Base-by-base conservation (phyloP, 805 yeast species). In the Pichia exigua region DNA sequence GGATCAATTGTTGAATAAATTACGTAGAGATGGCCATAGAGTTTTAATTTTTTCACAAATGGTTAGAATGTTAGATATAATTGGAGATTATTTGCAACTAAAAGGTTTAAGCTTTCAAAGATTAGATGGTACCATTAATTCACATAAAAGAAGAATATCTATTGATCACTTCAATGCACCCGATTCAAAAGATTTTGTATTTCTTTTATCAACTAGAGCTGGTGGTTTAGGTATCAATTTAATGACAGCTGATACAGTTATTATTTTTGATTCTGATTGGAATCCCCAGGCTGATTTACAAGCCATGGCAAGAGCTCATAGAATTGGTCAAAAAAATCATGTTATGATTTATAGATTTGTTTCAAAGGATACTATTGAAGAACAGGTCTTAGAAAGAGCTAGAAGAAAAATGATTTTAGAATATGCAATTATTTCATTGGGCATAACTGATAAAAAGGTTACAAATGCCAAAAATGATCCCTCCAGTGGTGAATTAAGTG, bases 221-320 rank as follows among this genome's bases (percentile, higher is more conserved):
- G 99, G 99, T 73, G 99, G 99, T 50, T 75, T 94, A 55, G 99
- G 99, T 70, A 94, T 94, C 65, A 94, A 94, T 67, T 75, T 94
- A 65, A 94, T 94, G 99, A 94, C 99, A 7, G 99, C 99, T 4
- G 99, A 94, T 65, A 94, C 99, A 9, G 99, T 94, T 28, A 88
- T 94, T 60, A 92, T 94, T 42, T 94, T 94, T 70, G 99, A 94
- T 69, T 88, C 96, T 5, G 99, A 94, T 72, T 94, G 99, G 99
- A 94, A 94, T 65, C 99, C 99, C 0, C 99, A 94, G 68, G 99
- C 99, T 0, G 99, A 94, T 76, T 74, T 94, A 62, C 99, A 94
- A 70, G 99, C 99, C 1, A 94, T 94, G 99, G 99, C 99, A 0
- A 82, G 99, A 70, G 99, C 99, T 3, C 99, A 94, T 71, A 83